Conservation (phyloP, 805 yeast genomes). For the Candida chauliodis region DNA sequence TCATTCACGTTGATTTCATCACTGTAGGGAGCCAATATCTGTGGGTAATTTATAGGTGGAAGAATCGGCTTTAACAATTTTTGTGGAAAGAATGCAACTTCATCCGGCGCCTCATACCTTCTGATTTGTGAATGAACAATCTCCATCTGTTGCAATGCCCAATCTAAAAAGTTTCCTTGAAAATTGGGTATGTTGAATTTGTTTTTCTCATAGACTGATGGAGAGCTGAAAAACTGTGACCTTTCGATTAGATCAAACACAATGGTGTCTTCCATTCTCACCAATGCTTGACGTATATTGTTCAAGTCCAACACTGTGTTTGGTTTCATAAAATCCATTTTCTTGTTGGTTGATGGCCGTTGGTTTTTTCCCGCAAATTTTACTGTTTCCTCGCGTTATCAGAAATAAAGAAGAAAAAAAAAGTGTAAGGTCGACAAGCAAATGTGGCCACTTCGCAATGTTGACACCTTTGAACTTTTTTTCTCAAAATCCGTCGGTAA, state of each 20-base stretch:
- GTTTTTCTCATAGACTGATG: conserved; percentile 64
- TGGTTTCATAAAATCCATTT: conserved; percentile 82
- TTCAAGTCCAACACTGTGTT: conserved; percentile 73
- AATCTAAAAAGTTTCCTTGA: conserved; percentile 81
- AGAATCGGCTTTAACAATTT: conserved; percentile 64
- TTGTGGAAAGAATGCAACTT: conserved; percentile 81
- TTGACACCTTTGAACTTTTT: no score
- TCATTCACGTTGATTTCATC: conserved; percentile 73
- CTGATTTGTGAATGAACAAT: conserved; percentile 65
- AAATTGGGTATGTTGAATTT: conserved; percentile 62
- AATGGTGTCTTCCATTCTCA: conserved; percentile 95
- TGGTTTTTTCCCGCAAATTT: no score
- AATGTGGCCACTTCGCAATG: no score
- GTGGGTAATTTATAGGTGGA: conserved; percentile 78
- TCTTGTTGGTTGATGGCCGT: no score
- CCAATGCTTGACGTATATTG: conserved; percentile 80
- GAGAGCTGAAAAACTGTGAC: conserved; percentile 77
- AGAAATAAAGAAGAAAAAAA: no score
- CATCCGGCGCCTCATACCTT: conserved; percentile 93
- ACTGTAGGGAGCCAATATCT: conserved; percentile 69
- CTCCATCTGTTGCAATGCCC: conserved; percentile 77
- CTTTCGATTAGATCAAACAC: conserved; percentile 90
- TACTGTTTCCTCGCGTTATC: background rate
- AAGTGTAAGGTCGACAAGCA: no score
- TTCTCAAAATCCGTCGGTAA: no score